phyloP scores from a whole-genome alignment of 2,329 filamentous ascomycete genomes.

The Amesomyces nigricolor region DNA sequence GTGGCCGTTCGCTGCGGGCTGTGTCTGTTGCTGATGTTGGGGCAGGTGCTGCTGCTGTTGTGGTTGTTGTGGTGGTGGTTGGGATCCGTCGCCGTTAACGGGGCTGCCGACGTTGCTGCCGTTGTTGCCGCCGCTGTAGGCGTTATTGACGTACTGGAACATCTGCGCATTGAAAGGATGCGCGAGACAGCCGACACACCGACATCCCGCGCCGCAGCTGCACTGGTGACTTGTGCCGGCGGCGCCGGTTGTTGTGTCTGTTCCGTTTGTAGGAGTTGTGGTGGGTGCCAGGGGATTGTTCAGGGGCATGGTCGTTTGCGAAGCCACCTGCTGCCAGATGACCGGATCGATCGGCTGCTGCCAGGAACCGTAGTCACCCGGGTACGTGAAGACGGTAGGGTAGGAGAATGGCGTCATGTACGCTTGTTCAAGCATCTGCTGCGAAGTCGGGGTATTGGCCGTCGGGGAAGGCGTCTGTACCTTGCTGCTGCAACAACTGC shows the following conservation, averaged over 20 bases:
- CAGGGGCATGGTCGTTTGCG: conserved; percentile 15
- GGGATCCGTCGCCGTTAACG: background rate
- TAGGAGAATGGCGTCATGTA: conserved; percentile 36
- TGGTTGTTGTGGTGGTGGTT: no score
- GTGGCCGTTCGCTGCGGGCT: background rate
- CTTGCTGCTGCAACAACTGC: conserved; percentile 20
- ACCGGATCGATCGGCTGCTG: conserved; percentile 50
- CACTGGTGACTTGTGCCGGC: conserved; percentile 42
- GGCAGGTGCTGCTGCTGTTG: no score
- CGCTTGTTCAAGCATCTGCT: conserved; percentile 11
- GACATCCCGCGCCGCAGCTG: conserved; percentile 59
- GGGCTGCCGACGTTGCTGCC: conserved; percentile 19
- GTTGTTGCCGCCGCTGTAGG: conserved; percentile 19
- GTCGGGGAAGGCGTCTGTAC: conserved; percentile 5
- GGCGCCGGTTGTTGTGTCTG: background rate
- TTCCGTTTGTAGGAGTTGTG: background rate
- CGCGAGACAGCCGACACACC: conserved; percentile 62
- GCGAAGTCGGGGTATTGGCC: conserved; percentile 4
- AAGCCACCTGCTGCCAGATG: conserved; percentile 43
- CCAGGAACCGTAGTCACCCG: conserved; percentile 49
- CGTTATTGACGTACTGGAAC: conserved; percentile 36
- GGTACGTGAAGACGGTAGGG: conserved; percentile 47
- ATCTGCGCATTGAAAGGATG: conserved; percentile 61
- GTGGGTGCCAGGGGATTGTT: conserved; percentile 6
- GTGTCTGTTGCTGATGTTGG: conserved; percentile 18